These are phyloP conservation scores for Candida sphagnicola DNA, from an alignment of 805 yeast species.

Conservation along the genomic window DNA sequence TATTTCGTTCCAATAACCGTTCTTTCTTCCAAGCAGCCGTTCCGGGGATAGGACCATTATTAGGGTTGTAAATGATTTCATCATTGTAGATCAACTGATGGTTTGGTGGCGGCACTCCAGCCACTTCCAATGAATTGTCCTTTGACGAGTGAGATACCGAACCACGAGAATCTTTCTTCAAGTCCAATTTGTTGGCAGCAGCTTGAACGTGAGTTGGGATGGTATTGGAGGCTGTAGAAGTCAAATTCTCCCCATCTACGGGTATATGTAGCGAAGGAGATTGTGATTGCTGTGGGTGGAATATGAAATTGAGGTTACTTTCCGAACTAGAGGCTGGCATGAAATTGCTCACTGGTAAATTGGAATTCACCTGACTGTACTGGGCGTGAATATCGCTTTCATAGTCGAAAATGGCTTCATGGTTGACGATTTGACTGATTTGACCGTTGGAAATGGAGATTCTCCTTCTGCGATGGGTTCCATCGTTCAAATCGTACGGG, in stretches of 20 bases:
- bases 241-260: no score
- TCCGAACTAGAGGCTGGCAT: constrained; percentile 5
- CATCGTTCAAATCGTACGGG: constrained; percentile 28
- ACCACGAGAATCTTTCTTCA: no score
- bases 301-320: background rate
- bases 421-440: constrained; percentile 65
- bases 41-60: constrained; percentile 58
- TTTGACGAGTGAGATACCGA: background rate
- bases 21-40: constrained; percentile 67
- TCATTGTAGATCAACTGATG: constrained; percentile 51
- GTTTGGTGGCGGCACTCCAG: constrained; percentile 47
- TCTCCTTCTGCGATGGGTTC: constrained; percentile 49
- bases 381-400: constrained; percentile 13
- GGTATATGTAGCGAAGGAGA: background rate
- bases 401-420: constrained; percentile 34
- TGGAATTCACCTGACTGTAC: no score
- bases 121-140: constrained; percentile 13
- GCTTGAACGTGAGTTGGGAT: no score
- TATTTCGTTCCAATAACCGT: constrained; percentile 54
- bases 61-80: constrained; percentile 50
- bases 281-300: background rate
- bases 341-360: background rate
- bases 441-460: constrained; percentile 84
- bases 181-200: no score
- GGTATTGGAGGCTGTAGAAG: no score